Evolutionary conservation across 345 rosid genomes (phyloP).

Genomic region (Theobroma cacao): DNA sequence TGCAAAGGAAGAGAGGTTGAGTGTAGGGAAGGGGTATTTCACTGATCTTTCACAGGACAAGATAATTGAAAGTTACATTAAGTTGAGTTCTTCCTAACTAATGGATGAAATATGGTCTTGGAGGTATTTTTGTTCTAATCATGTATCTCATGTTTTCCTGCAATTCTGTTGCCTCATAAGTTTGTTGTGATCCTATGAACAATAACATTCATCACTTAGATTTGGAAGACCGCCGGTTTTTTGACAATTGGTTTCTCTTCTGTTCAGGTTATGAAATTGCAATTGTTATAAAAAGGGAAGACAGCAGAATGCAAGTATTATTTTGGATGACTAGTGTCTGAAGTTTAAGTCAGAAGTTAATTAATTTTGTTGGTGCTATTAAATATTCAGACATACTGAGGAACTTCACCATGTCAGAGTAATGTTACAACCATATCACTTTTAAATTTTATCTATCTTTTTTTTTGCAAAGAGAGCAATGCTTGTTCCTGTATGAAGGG

Average conservation of each 20-base stretch:
- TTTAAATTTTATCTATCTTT: background rate
- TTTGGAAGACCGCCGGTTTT: background rate
- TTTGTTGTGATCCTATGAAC: background rate
- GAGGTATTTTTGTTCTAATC: background rate
- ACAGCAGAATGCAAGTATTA: background rate
- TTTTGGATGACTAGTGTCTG: background rate
- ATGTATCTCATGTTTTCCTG: background rate
- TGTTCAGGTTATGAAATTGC: background rate
- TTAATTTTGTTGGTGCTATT: background rate
- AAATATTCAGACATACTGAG: background rate
- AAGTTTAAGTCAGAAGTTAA: background rate
- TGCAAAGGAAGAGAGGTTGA: constrained; percentile 52
- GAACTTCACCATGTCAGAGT: background rate
- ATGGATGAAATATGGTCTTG: constrained; percentile 2
- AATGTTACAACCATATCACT: too few species aligned
- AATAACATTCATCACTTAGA: background rate
- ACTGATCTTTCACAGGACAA: constrained; percentile 67
- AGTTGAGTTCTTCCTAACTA: constrained; percentile 24
- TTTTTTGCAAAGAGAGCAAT: background rate
- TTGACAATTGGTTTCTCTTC: background rate
- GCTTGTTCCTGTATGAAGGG: background rate
- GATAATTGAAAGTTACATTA: constrained; percentile 48
- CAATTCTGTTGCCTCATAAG: background rate
- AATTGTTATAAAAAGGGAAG: background rate
- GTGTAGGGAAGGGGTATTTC: constrained; percentile 75